Evolutionary conservation across 2,329 filamentous ascomycete genomes (phyloP).

Genomic region (Sporothrix pseudoabietina): DNA sequence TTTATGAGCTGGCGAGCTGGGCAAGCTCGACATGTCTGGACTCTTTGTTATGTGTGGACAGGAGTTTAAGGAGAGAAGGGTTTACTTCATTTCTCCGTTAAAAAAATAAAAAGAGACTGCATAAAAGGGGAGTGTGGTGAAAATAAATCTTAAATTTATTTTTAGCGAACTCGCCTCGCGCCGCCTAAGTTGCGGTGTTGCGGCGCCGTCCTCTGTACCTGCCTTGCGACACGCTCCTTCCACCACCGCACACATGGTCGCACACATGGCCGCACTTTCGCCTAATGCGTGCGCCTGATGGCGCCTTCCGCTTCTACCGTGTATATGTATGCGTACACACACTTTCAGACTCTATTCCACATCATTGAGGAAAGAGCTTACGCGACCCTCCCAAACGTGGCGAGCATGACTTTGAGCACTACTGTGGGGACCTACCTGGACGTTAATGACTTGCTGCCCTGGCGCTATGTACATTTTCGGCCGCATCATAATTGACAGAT

Average conservation of each 20-base stretch:
- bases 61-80: neutral
- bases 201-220: neutral
- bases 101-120: neutral
- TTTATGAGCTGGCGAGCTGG: neutral
- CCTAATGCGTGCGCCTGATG: constrained; percentile 7
- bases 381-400: constrained; percentile 1
- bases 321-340: no score
- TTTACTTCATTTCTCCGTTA: neutral
- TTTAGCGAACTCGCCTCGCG: neutral
- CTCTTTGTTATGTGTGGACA: constrained; percentile 18
- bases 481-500: neutral
- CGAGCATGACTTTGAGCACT: neutral
- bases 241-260: neutral
- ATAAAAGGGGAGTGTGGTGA: neutral
- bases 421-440: neutral
- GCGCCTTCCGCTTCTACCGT: constrained; percentile 6
- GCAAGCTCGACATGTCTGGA: constrained; percentile 11
- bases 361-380: neutral
- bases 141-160: constrained; percentile 4
- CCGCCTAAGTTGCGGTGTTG: neutral
- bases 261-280: neutral
- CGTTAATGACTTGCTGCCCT: neutral
- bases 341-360: neutral
- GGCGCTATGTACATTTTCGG: neutral
- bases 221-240: neutral